Percentiles rank a stretch among this genome's conserved stretches.
Conservation (phyloP, 768 basidiomycete genomes). For the Suillus ampliporus region DNA sequence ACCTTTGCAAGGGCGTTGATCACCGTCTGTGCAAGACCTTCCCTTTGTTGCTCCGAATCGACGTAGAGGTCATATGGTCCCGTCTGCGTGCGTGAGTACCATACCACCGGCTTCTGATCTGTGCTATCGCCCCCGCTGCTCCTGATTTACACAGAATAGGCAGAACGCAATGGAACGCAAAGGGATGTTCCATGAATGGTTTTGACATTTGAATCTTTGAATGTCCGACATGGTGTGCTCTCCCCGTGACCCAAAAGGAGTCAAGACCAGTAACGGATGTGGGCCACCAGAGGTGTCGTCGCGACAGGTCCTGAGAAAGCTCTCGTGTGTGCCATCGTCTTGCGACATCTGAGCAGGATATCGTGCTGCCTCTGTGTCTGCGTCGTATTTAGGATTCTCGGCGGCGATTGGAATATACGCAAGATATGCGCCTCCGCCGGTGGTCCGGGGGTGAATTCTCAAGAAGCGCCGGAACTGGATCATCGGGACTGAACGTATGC, state of each 20-base stretch:
- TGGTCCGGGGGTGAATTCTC: slow-evolving; percentile 8
- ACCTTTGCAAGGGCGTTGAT: slow-evolving; percentile 18
- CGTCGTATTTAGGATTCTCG: slow-evolving; percentile 16
- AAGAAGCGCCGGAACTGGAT: slow-evolving; percentile 21
- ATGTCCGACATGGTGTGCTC: slow-evolving; percentile 17
- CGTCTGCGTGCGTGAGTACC: slow-evolving; percentile 27
- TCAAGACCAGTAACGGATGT: neutral
- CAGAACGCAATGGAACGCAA: slow-evolving; percentile 26
- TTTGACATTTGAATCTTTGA: slow-evolving; percentile 18
- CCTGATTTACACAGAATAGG: slow-evolving; percentile 31
- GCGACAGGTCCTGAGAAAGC: slow-evolving; percentile 10
- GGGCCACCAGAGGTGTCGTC: slow-evolving; percentile 17
- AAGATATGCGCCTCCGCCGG: slow-evolving; percentile 21
- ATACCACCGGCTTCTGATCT: slow-evolving; percentile 14
- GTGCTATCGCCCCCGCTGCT: neutral
- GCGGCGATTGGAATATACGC: slow-evolving; percentile 19
- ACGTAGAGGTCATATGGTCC: slow-evolving; percentile 25
- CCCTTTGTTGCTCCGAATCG: slow-evolving; percentile 13
- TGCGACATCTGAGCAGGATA: slow-evolving; percentile 9
- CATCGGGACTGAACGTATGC: slow-evolving; percentile 12
- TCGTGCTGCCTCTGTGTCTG: slow-evolving; percentile 1
- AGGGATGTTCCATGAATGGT: slow-evolving; percentile 18
- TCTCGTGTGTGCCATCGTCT: slow-evolving; percentile 8
- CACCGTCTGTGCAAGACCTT: slow-evolving; percentile 19
- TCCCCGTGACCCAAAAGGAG: neutral